A percentile compares a stretch with the other conserved stretches of the same genome.
Conservation (phyloP, 371 early-diverging fungal species). For the Mucor plumbeus region DNA sequence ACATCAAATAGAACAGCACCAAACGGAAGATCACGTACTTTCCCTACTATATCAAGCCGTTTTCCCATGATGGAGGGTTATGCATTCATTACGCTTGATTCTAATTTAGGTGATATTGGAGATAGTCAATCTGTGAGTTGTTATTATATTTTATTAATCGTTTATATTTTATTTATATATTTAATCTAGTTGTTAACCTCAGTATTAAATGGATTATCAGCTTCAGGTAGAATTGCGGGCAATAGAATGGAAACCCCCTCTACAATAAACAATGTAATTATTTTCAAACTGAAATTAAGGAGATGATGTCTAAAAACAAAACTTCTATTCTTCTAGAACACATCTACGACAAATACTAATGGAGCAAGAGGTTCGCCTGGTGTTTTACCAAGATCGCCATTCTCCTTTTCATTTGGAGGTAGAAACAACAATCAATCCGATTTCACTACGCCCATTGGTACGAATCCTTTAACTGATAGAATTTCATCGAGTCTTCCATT, state of each 20-base stretch:
- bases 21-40: constrained; percentile 21
- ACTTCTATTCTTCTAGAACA: constrained; percentile 2
- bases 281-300: not conserved
- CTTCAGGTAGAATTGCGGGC: not conserved
- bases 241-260: not conserved
- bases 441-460: constrained; percentile 15
- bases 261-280: not conserved
- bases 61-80: constrained; percentile 52
- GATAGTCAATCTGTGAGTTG: constrained; percentile 44
- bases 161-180: not conserved
- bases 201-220: constrained; percentile 23
- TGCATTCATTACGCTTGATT: constrained; percentile 52
- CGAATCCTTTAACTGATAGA: constrained; percentile 17
- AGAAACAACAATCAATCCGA: constrained; percentile 13
- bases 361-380: not conserved
- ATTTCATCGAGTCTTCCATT: constrained; percentile 34
- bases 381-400: constrained; percentile 15
- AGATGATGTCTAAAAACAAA: constrained; percentile 4
- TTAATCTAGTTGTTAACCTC: constrained; percentile 28
- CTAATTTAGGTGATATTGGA: constrained; percentile 32
- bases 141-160: not conserved
- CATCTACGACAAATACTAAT: not conserved
- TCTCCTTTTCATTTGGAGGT: constrained; percentile 23
- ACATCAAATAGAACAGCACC: constrained; percentile 1
- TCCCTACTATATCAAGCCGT: constrained; percentile 31